phyloP scores from a whole-genome alignment of 2,329 filamentous ascomycete genomes.

The Cladosporium halotolerans region DNA sequence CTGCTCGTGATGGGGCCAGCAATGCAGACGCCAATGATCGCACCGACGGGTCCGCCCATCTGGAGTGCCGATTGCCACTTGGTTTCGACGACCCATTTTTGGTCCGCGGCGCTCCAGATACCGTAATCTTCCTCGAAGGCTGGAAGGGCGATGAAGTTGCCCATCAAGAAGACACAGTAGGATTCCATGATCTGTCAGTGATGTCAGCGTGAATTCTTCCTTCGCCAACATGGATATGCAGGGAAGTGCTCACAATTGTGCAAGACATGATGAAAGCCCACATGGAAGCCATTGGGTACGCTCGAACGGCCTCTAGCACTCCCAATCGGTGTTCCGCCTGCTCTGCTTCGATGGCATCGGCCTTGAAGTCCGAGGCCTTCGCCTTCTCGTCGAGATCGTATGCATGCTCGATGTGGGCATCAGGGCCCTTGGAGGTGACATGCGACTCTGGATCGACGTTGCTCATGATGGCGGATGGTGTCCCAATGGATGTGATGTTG shows the following conservation, averaged over 20 bases:
- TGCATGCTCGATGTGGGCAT: constrained; percentile 4
- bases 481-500: no score
- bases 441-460: neutral
- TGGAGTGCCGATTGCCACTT: constrained; percentile 56
- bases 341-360: constrained; percentile 53
- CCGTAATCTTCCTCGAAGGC: constrained; percentile 45
- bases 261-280: constrained; percentile 53
- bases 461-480: neutral
- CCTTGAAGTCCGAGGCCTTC: constrained; percentile 38
- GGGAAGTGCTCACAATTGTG: constrained; percentile 45
- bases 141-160: constrained; percentile 50
- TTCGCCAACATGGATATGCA: neutral
- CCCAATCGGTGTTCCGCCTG: constrained; percentile 47
- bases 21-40: constrained; percentile 54
- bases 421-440: neutral
- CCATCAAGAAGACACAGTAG: constrained; percentile 57
- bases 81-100: constrained; percentile 40
- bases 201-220: constrained; percentile 17
- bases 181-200: constrained; percentile 56
- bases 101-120: constrained; percentile 25
- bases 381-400: constrained; percentile 19
- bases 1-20: constrained; percentile 55
- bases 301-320: constrained; percentile 41
- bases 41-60: constrained; percentile 51
- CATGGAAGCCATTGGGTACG: constrained; percentile 48